Percentiles rank a stretch among this genome's conserved stretches.
Evolutionary conservation across 257 asterid genomes (phyloP).

Genomic region (Prunella vulgaris): DNA sequence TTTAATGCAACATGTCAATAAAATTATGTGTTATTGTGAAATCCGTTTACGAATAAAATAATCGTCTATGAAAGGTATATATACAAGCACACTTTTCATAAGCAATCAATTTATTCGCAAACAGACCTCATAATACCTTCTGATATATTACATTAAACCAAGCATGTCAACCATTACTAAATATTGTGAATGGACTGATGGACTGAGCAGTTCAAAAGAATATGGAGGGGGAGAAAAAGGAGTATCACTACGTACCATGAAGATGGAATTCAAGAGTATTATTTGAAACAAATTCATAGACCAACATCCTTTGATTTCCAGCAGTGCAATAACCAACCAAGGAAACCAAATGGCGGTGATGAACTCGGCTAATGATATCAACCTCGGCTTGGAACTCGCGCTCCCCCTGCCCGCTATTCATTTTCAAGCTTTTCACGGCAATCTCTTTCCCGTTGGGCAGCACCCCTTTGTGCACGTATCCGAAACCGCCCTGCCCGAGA

Average conservation of each 20-base stretch:
- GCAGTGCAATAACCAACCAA: constrained; percentile 58
- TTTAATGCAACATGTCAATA: too few relatives aligned
- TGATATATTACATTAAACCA: too few relatives aligned
- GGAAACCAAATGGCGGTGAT: constrained; percentile 63
- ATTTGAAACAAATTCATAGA: constrained; percentile 51
- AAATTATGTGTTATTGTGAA: too few relatives aligned
- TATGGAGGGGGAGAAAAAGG: not conserved
- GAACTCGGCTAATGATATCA: constrained; percentile 59
- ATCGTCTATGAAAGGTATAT: too few relatives aligned
- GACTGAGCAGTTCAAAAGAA: too few relatives aligned
- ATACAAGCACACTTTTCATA: too few relatives aligned
- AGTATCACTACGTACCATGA: constrained; percentile 41
- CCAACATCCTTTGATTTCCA: constrained; percentile 48
- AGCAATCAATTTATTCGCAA: too few relatives aligned
- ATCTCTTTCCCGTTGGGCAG: constrained; percentile 51
- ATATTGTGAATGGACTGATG: too few relatives aligned
- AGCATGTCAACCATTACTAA: too few relatives aligned
- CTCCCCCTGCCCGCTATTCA: constrained; percentile 69
- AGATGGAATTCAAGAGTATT: constrained; percentile 56
- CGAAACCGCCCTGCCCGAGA: constrained; percentile 72
- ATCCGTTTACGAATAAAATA: too few relatives aligned
- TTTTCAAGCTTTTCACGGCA: constrained; percentile 56
- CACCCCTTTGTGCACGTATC: constrained; percentile 62
- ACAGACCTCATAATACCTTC: too few relatives aligned
- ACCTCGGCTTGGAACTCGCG: constrained; percentile 70